Conservation (phyloP, 2,329 filamentous ascomycete genomes). For the Penicillium psychrosexuale region DNA sequence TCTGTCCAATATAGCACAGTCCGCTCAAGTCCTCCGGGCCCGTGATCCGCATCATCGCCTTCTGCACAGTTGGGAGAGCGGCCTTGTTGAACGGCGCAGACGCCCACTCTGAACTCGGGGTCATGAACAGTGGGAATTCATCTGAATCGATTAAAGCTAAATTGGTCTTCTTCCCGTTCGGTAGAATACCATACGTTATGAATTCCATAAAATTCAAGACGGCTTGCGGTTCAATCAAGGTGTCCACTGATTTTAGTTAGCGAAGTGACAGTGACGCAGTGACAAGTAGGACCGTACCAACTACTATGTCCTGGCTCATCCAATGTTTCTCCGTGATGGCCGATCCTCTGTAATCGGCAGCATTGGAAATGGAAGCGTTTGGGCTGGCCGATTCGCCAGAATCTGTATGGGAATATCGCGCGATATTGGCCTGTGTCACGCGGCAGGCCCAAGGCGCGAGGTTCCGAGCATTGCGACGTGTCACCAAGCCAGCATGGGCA, state of each 20-base stretch:
- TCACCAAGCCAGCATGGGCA: not conserved
- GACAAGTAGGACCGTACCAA: conserved; percentile 1
- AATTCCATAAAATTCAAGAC: conserved; percentile 8
- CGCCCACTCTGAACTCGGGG: conserved; percentile 9
- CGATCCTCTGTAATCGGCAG: conserved; percentile 1
- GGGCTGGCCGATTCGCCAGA: not conserved
- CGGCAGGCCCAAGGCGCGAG: not conserved
- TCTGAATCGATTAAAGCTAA: conserved; percentile 1
- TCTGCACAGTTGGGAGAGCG: not conserved
- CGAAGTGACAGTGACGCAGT: not conserved
- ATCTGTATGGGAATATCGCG: conserved; percentile 5
- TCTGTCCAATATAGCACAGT: conserved; percentile 2
- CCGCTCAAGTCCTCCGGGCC: not conserved
- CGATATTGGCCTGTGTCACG: not conserved
- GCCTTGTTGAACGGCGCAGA: conserved; percentile 7
- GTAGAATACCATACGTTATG: not conserved
- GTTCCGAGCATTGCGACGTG: not conserved
- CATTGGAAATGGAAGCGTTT: not conserved
- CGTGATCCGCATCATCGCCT: not conserved
- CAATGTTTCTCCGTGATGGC: conserved; percentile 8
- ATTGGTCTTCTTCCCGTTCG: conserved; percentile 9
- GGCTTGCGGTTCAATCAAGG: conserved; percentile 4
- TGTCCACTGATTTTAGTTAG: conserved; percentile 6
- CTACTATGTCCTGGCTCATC: not conserved
- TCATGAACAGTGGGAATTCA: conserved; percentile 7